Evolutionary conservation across 805 yeast species (phyloP).

Genomic region (Metschnikowia vanudenii): DNA sequence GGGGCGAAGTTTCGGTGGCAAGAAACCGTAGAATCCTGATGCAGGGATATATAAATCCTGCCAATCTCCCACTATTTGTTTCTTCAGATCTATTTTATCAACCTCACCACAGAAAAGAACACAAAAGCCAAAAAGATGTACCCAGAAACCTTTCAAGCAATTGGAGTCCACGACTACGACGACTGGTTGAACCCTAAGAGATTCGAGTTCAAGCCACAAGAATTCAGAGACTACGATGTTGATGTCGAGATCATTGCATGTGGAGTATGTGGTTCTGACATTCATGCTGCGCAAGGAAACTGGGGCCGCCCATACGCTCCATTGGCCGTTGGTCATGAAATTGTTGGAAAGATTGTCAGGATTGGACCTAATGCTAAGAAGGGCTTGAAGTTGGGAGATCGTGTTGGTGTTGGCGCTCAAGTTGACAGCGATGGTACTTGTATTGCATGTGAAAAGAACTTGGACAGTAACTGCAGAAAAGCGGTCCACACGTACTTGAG

Average conservation of each 20-base stretch:
- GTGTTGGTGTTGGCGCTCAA: constrained; percentile 82
- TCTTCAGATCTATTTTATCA: not conserved
- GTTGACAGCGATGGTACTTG: constrained; percentile 18
- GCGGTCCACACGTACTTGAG: constrained; percentile 15
- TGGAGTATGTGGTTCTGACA: constrained; percentile 57
- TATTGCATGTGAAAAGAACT: constrained; percentile 12
- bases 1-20: too few relatives aligned
- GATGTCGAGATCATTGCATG: constrained; percentile 20
- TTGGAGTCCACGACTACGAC: constrained; percentile 20
- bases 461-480: constrained; percentile 18
- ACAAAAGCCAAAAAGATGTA: constrained; percentile 8
- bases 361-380: constrained; percentile 19
- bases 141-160: constrained; percentile 20
- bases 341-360: constrained; percentile 21
- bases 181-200: constrained; percentile 20
- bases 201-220: constrained; percentile 20
- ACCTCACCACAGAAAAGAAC: not conserved
- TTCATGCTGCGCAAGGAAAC: constrained; percentile 50
- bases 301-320: constrained; percentile 42
- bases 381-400: constrained; percentile 58
- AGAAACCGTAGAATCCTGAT: too few relatives aligned
- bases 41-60: too few relatives aligned
- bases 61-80: too few relatives aligned
- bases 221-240: constrained; percentile 20
- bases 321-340: constrained; percentile 30